Evolutionary conservation across 805 yeast species (phyloP), one percentile per base, ranked within the genome.

Genomic region (Yamadazyma akitaensis): DNA sequence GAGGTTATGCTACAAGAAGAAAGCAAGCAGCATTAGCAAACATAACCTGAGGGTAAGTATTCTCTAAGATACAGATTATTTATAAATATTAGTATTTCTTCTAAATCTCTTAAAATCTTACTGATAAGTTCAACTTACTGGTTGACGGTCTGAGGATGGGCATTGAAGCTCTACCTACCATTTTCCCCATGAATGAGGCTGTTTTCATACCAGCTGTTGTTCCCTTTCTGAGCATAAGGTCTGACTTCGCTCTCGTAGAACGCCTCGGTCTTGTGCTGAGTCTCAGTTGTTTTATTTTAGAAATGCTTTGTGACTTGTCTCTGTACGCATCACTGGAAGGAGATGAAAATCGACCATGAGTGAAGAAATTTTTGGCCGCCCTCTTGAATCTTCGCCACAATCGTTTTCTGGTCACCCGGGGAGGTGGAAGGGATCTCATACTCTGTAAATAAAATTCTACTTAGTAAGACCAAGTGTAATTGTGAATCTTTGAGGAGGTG

Each of bases 351-450:
- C 50, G 52, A 21, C 66, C 71, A 28, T 56, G 65, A 33, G 46
- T 56, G 55, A 62, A 58, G 40, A 62, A 64, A 21, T 46, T 64
- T 33, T 48, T 48, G 10, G 65, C 26, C 1, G 69, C 63, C 17
- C 68, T 44, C 45, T 61, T 61, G 41, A 65, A 48, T 40, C 71
- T 42, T 43, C 54, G 55, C 69, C 68, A 65, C 37, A 62, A 52
- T 48, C 72, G 42, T 31, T 59, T 56, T 19, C 64, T 51, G 5
- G 72, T 65, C 14, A 63, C 51, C 40, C 71, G 47, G 10, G 72
- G 72, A 2, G 68, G 68, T 19, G 72, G 72, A 11, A 67, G 50
- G 1, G 67, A 63, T 53, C 78, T 74, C 61, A 65, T 67, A 10
- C 14, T 21, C 9, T 16, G 5, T 10, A 14, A 17, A 14, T 5